Evolutionary conservation across 2,329 filamentous ascomycete species (phyloP), one percentile per base, ranked within the genome.

Genomic region (Cryphonectria carpinicola): DNA sequence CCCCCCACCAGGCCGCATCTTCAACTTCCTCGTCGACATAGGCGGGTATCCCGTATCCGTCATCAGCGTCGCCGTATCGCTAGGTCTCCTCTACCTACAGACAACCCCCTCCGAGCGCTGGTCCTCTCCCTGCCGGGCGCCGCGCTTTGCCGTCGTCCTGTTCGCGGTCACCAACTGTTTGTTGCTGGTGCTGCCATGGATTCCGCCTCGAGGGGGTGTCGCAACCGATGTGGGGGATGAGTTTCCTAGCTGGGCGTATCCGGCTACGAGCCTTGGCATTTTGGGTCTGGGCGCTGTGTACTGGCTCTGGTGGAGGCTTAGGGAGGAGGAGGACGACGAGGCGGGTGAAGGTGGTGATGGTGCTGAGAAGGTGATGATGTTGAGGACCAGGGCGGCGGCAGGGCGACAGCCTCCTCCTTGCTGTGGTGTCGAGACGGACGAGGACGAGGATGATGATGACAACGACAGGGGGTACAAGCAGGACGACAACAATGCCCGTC

Each of bases 1-100:
- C 3, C 84, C 82, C 2, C 85, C 85, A 7, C 84, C 85, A 2
- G 80, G 80, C 4, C 76, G 77, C 37, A 79, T 80, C 37, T 82
- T 80, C 75, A 79, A 79, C 73, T 81, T 82, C 75, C 76, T 81
- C 17, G 79, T 81, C 58, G 78, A 81, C 67, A 77, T 82, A 10
- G 79, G 79, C 56, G 78, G 79, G 8, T 82, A 82, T 66, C 80
- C 80, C 0, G 79, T 80, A n/a, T 79, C 78, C 1, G 73, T 80
- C 17, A 77, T 82, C 67, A 76, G 76, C 46, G 79, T 80, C 22
- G 75, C 79, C 65, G 76, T 81, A 54, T 78, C 78, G 7, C 70
- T 74, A 2, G 80, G 80, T 5, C 76, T 81, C 25, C 71, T 80
- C 1, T 77, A 80, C 66, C 76, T 82, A 22, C 79, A 79, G 56